Evolutionary conservation across 257 asterid genomes (phyloP).

Genomic region (Salvia miltiorrhiza): DNA sequence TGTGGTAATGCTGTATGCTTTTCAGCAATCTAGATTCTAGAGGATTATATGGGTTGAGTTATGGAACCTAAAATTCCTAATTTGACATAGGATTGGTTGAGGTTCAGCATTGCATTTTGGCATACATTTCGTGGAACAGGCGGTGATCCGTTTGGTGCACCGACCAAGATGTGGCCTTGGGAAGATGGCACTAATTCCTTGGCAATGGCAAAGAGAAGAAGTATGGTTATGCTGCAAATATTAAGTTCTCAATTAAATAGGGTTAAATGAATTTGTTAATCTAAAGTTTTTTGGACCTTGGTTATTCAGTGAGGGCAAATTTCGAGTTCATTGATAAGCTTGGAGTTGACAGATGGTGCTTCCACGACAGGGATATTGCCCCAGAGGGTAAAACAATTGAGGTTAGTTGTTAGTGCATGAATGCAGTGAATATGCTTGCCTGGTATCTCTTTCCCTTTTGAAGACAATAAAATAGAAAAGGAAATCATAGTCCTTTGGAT

Average conservation of each 20-base stretch:
- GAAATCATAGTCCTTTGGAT: not conserved
- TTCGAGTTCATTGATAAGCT: conserved; percentile 91
- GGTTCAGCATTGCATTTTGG: conserved; percentile 99
- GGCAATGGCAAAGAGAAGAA: conserved; percentile 92
- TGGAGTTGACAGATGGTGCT: conserved; percentile 92
- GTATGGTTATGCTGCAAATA: conserved; percentile 29
- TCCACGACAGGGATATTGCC: conserved; percentile 94
- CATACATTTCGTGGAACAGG: conserved; percentile 99
- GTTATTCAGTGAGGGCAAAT: conserved; percentile 84
- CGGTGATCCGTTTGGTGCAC: conserved; percentile 89
- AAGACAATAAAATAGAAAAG: not conserved
- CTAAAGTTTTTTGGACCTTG: conserved; percentile 20
- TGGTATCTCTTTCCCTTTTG: not conserved
- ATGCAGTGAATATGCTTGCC: not conserved
- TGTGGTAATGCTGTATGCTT: not conserved
- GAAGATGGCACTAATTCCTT: conserved; percentile 96
- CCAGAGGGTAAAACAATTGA: conserved; percentile 91
- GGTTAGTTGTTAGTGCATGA: conserved; percentile 61
- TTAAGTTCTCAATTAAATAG: not conserved
- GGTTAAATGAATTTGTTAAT: not conserved
- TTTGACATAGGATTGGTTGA: conserved; percentile 74
- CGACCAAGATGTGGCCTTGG: conserved; percentile 99
- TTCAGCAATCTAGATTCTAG: not conserved
- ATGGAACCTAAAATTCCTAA: not conserved
- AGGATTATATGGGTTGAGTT: not conserved